Conservation (phyloP, 495 filamentous ascomycete genomes). For the Hyaloscypha finlandica region DNA sequence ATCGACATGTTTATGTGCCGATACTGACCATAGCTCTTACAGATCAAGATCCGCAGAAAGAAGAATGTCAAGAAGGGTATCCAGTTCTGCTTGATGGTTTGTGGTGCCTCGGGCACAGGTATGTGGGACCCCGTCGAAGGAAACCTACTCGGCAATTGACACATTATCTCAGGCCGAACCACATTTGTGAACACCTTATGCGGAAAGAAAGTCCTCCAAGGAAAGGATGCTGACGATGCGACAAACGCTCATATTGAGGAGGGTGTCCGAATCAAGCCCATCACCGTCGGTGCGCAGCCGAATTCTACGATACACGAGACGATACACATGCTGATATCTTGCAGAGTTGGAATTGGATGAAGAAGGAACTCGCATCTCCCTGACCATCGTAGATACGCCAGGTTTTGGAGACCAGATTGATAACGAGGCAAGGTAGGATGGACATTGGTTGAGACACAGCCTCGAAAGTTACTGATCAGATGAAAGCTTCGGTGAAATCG, state of each 20-base stretch:
- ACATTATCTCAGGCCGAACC: constrained; percentile 69
- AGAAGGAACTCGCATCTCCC: constrained; percentile 95
- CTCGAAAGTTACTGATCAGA: constrained; percentile 13
- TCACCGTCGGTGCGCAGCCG: constrained; percentile 81
- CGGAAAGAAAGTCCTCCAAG: constrained; percentile 83
- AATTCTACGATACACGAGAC: constrained; percentile 7
- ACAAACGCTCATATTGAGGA: constrained; percentile 89
- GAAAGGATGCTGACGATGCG: constrained; percentile 90
- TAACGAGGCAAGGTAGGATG: constrained; percentile 87
- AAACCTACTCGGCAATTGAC: constrained; percentile 10
- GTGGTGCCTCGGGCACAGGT: constrained; percentile 98
- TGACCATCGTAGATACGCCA: constrained; percentile 98
- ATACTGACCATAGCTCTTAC: constrained; percentile 31
- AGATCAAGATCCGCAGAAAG: constrained; percentile 98
- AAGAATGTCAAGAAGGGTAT: constrained; percentile 99
- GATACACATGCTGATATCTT: constrained; percentile 23
- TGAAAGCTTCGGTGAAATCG: constrained; percentile 89
- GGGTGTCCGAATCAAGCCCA: constrained; percentile 95
- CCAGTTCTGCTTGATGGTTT: constrained; percentile 99
- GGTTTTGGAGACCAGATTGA: constrained; percentile 99
- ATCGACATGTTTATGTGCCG: constrained; percentile 20
- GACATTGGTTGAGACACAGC: constrained; percentile 20
- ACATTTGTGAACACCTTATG: constrained; percentile 99
- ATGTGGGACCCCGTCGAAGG: constrained; percentile 37
- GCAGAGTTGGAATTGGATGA: constrained; percentile 95